Conservation (phyloP, 2,329 filamentous ascomycete genomes). For the Phialophora chinensis region DNA sequence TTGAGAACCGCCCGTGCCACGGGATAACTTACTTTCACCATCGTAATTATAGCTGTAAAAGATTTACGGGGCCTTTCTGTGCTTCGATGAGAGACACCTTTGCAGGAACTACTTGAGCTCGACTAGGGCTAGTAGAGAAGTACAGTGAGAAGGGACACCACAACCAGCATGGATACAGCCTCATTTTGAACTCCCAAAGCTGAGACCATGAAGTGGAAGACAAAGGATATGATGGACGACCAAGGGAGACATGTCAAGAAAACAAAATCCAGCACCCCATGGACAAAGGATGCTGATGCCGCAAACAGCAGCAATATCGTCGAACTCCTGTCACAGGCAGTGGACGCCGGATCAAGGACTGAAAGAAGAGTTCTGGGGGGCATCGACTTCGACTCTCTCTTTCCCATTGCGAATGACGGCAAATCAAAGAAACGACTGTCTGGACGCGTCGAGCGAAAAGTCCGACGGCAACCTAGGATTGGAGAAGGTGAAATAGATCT, state of each 20-base stretch:
- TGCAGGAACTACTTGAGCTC: background rate
- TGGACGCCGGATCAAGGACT: background rate
- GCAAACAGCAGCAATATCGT: background rate
- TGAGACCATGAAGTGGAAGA: background rate
- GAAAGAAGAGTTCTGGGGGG: background rate
- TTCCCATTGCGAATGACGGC: background rate
- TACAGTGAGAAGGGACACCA: background rate
- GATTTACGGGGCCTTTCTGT: background rate
- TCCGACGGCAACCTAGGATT: background rate
- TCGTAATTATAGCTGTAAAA: background rate
- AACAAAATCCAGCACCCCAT: background rate
- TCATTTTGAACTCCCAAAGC: conserved; percentile 1
- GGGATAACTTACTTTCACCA: background rate
- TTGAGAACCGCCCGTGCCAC: background rate
- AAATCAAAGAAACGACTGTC: background rate
- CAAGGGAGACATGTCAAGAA: background rate
- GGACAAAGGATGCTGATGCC: conserved; percentile 6
- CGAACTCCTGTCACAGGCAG: background rate
- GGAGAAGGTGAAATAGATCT: background rate
- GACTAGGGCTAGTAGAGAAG: background rate
- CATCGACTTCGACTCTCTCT: background rate
- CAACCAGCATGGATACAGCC: background rate
- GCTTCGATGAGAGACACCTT: background rate
- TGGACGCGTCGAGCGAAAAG: background rate
- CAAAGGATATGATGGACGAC: conserved; percentile 4